phyloP scores from a whole-genome alignment of 169 alveolate genomes.

The Plasmodium knowlesi region DNA sequence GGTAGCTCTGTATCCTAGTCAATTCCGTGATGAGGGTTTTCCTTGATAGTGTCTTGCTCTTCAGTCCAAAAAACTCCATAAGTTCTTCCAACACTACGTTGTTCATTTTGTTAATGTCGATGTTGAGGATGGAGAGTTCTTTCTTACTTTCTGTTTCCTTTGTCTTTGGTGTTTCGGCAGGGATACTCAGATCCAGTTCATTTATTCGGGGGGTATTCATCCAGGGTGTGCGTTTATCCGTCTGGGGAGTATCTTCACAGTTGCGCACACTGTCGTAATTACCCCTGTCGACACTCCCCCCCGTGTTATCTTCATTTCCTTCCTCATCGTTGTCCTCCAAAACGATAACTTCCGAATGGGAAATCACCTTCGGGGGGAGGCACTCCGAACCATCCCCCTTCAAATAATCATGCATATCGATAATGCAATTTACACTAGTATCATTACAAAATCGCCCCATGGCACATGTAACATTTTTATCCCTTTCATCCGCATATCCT shows the following conservation, averaged over 20 bases:
- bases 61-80: conserved; percentile 59
- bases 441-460: background rate
- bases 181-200: background rate
- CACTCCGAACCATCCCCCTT: background rate
- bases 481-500: background rate
- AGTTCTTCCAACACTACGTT: conserved; percentile 40
- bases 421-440: background rate
- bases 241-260: background rate
- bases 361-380: background rate
- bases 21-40: conserved; percentile 39
- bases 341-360: background rate
- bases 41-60: conserved; percentile 31
- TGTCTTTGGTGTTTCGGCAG: background rate
- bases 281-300: background rate
- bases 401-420: background rate
- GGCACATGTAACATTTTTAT: background rate
- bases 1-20: conserved; percentile 41
- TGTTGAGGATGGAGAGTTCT: conserved; percentile 38
- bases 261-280: background rate
- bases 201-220: background rate
- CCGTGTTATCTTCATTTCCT: background rate
- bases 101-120: conserved; percentile 32
- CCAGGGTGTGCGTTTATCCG: background rate
- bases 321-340: conserved; percentile 1
- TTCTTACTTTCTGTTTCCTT: background rate